Percentiles rank a stretch among this genome's conserved stretches.
Conservation (phyloP, 805 yeast genomes). For the Candida yuanshanica region DNA sequence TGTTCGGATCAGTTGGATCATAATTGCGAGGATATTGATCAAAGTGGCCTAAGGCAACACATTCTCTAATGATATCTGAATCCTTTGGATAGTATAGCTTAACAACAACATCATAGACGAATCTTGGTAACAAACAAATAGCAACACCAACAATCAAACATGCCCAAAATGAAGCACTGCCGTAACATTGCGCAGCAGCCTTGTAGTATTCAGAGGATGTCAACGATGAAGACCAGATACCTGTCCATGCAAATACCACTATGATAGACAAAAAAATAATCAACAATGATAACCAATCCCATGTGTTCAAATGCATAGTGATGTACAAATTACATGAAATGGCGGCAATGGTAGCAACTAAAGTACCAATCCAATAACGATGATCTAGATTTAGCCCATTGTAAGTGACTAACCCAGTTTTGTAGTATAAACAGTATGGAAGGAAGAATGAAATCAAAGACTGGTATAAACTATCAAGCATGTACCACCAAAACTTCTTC, state of each 20-base stretch:
- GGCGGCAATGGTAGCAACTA: slow-evolving; percentile 59
- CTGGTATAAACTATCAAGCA: slow-evolving; percentile 74
- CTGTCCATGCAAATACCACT: slow-evolving; percentile 68
- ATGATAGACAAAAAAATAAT: slow-evolving; percentile 53
- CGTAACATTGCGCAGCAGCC: slow-evolving; percentile 59
- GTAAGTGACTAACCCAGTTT: slow-evolving; percentile 36
- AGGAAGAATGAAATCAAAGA: slow-evolving; percentile 66
- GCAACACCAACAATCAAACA: slow-evolving; percentile 54
- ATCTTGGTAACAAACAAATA: slow-evolving; percentile 61
- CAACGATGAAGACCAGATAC: slow-evolving; percentile 59
- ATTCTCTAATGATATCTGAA: slow-evolving; percentile 63
- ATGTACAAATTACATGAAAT: slow-evolving; percentile 61
- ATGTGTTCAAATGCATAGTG: slow-evolving; percentile 62
- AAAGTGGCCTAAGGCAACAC: slow-evolving; percentile 60
- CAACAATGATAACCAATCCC: slow-evolving; percentile 72
- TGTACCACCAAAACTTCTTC: slow-evolving; percentile 63
- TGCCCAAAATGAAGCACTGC: slow-evolving; percentile 60
- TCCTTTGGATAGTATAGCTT: slow-evolving; percentile 57
- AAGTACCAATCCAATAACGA: slow-evolving; percentile 64
- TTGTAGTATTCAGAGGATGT: slow-evolving; percentile 55
- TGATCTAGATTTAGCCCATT: slow-evolving; percentile 61
- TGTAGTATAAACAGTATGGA: slow-evolving; percentile 54
- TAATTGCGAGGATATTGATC: slow-evolving; percentile 59
- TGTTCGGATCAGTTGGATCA: slow-evolving; percentile 77
- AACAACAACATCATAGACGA: slow-evolving; percentile 46